Base-by-base conservation (phyloP, 805 yeast genomes). In the Pichia deserticola region DNA sequence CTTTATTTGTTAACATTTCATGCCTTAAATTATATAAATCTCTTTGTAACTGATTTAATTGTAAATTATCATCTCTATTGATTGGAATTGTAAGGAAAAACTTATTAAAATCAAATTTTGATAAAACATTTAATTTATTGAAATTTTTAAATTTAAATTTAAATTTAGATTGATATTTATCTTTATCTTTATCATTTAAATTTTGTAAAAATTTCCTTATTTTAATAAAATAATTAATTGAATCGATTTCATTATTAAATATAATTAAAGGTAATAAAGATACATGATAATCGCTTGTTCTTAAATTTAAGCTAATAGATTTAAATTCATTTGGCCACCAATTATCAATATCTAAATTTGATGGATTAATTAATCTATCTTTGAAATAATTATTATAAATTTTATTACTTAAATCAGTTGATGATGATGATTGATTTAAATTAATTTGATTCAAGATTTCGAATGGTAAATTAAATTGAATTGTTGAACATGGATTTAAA, bases 201-300 rank as follows among this genome's bases (percentile, higher is more conserved):
- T 20, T 2, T 20, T 20, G 20, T 20, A 20, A 20, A 20, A 20
- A 20, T 4, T 10, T 27, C 36, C 36, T 12, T 5, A 12, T 30
- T 30, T 30, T 30, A 30, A 7, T 7, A 30, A 30, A 30, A 7
- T 30, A 6, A 30, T 30, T 3, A 7, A 30, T 20, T 20, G 20
- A 20, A 20, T 39, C 27, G 8, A 12, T 13, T 11, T 39, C 28
- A 9, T 27, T 25, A 13, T 56, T 54, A 48, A 54, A 61, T 27
- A 52, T 11, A 7, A 64, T 51, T n/a, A 60, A 51, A 12, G 68
- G 68, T 3, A 64, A 51, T 34, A 64, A 47, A 7, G 55, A 48
- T 7, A 54, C 36, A 40, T 54, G 57, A 20, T 49, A 54, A 7
- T 52, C 52, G 7, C 40, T 35, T 5, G 55, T 44, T 27, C 32